These are phyloP conservation scores for Eucalyptus grandis DNA, from an alignment of 345 rosid genomes.

Conservation along the genomic window DNA sequence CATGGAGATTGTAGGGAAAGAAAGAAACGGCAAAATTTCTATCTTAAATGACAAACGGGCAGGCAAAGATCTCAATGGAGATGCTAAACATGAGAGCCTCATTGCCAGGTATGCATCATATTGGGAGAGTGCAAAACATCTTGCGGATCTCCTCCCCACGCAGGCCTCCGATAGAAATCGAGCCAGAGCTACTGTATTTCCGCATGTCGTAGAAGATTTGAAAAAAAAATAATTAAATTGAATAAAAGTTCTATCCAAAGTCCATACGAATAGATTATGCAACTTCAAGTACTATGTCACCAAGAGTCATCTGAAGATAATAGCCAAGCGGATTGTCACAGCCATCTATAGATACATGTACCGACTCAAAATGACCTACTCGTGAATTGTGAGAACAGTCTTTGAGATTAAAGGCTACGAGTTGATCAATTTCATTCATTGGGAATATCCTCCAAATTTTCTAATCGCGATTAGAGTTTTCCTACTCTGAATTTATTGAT, in stretches of 20 bases:
- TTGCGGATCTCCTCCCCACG: constrained; percentile 2
- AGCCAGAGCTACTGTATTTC: not conserved
- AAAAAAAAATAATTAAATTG: not conserved
- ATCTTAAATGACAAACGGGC: not conserved
- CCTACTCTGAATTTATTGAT: too few relatives aligned
- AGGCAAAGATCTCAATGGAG: not conserved
- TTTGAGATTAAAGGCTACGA: too few relatives aligned
- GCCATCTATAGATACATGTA: too few relatives aligned
- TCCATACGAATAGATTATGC: not conserved
- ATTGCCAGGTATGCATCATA: not conserved
- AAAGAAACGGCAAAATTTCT: not conserved
- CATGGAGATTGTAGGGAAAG: not conserved
- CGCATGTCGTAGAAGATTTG: not conserved
- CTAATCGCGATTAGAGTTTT: too few relatives aligned
- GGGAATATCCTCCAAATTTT: too few relatives aligned
- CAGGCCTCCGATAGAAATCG: not conserved
- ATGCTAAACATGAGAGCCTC: not conserved
- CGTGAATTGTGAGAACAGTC: too few relatives aligned
- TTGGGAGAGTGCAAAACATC: not conserved
- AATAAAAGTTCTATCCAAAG: not conserved
- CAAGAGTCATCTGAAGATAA: too few relatives aligned
- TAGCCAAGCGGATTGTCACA: too few relatives aligned
- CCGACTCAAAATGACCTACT: too few relatives aligned
- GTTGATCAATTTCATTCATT: too few relatives aligned
- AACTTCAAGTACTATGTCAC: not conserved